A percentile compares a stretch with the other conserved stretches of the same genome.
These are phyloP conservation scores for Aureobasidium sp. DNA, from an alignment of 2,329 filamentous ascomycete species.

Conservation along the genomic window DNA sequence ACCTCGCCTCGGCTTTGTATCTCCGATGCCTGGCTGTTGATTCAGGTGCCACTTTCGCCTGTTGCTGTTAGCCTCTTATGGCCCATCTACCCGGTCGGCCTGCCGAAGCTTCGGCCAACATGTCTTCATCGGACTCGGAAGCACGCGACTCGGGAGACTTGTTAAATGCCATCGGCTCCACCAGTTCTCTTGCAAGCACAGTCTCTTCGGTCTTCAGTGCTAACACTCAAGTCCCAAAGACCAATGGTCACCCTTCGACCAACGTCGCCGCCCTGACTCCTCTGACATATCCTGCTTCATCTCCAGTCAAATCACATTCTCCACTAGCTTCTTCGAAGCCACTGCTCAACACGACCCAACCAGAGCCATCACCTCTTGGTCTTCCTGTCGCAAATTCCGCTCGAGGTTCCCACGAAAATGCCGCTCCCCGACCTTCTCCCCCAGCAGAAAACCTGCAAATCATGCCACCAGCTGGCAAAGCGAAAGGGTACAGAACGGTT, in stretches of 20 bases:
- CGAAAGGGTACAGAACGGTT: constrained; percentile 51
- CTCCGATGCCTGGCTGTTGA: constrained; percentile 9
- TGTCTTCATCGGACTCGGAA: constrained; percentile 14
- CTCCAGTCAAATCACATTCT: constrained; percentile 52
- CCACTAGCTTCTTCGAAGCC: constrained; percentile 32
- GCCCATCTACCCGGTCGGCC: not conserved
- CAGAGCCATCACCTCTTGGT: not conserved
- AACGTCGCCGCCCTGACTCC: constrained; percentile 51
- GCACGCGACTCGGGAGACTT: constrained; percentile 50
- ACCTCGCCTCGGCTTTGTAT: constrained; percentile 1
- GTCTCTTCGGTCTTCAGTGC: constrained; percentile 64
- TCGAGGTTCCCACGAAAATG: constrained; percentile 14
- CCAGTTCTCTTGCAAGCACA: constrained; percentile 64
- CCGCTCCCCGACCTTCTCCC: constrained; percentile 35
- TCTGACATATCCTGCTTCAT: constrained; percentile 59
- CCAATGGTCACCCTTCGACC: constrained; percentile 49
- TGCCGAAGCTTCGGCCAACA: constrained; percentile 5
- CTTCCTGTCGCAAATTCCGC: not conserved
- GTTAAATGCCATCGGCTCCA: constrained; percentile 63
- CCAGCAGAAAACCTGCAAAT: constrained; percentile 40
- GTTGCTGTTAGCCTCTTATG: constrained; percentile 4
- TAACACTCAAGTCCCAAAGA: constrained; percentile 44
- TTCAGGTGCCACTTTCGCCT: not conserved
- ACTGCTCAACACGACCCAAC: constrained; percentile 17
- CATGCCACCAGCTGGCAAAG: constrained; percentile 43